Conservation (phyloP, 257 asterid genomes). For the Solanum paucissectum region DNA sequence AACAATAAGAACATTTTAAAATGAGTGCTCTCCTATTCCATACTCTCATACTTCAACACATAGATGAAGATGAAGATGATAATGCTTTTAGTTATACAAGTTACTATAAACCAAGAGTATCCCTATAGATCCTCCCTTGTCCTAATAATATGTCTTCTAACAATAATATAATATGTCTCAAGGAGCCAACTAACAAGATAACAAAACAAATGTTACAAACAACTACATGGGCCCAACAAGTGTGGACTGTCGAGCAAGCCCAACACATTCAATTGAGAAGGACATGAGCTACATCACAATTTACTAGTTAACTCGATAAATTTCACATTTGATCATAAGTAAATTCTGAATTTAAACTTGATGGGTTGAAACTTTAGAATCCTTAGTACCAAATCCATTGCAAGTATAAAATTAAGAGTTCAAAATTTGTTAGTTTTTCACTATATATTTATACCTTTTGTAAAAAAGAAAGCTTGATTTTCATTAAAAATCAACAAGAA, state of each 20-base stretch:
- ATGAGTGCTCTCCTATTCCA: neutral
- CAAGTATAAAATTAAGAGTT: neutral
- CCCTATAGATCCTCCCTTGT: neutral
- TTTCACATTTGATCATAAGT: fast-evolving
- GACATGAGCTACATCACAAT: neutral
- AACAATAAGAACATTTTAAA: neutral
- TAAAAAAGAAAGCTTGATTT: neutral
- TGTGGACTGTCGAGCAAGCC: neutral
- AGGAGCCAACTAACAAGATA: neutral
- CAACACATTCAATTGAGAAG: neutral
- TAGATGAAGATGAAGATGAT: neutral
- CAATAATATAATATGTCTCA: neutral
- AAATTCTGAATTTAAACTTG: neutral
- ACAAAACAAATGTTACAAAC: neutral
- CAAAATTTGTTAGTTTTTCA: neutral
- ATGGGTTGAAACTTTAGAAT: neutral
- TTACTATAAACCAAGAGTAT: neutral
- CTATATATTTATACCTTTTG: neutral
- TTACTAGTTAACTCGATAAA: neutral
- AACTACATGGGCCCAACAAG: neutral
- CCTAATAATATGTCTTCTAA: neutral
- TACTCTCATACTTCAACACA: neutral
- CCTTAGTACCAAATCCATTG: neutral
- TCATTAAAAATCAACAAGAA: neutral
- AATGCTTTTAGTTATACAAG: neutral